A percentile compares a stretch with the other conserved stretches of the same genome.
phyloP scores from a whole-genome alignment of 2,329 filamentous ascomycete genomes.

The Chaetomium globosum region DNA sequence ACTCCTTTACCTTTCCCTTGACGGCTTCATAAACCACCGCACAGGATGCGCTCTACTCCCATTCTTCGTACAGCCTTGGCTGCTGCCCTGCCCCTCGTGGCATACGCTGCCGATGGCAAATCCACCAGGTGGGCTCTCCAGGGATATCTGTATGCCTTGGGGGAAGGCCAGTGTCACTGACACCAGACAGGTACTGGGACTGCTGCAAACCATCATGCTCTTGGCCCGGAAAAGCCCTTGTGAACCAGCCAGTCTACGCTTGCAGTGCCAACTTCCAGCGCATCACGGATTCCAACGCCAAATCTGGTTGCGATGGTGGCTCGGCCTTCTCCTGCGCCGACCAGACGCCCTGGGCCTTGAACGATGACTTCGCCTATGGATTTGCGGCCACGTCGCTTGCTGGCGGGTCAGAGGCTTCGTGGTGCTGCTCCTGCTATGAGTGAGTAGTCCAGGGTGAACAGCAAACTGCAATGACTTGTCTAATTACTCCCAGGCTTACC shows the following conservation, averaged over 20 bases:
- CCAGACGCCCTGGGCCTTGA: conserved; percentile 65
- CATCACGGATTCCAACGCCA: conserved; percentile 52
- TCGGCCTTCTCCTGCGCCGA: conserved; percentile 62
- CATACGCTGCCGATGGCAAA: conserved; percentile 34
- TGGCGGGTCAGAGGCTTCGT: conserved; percentile 59
- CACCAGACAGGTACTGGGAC: conserved; percentile 57
- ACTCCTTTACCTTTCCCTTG: not conserved
- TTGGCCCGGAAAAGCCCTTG: conserved; percentile 60
- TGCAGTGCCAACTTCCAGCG: conserved; percentile 60
- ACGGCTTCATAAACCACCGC: not conserved
- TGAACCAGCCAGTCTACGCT: conserved; percentile 54
- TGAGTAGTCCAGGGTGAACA: conserved; percentile 34
- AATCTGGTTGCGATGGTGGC: conserved; percentile 57
- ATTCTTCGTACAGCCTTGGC: conserved; percentile 31
- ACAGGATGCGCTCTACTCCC: conserved; percentile 33
- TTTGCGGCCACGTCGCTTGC: conserved; percentile 63
- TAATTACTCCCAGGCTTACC: conserved; percentile 50
- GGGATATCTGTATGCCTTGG: no score
- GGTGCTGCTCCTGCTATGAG: conserved; percentile 69
- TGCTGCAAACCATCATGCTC: conserved; percentile 72
- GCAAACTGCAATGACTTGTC: not conserved
- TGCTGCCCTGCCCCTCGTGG: conserved; percentile 31
- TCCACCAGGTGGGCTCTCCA: conserved; percentile 30
- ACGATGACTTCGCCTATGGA: conserved; percentile 61
- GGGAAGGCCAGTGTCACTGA: not conserved